phyloP scores from a whole-genome alignment of 2,329 filamentous ascomycete species.

The Ceratocystiopsis sp. region DNA sequence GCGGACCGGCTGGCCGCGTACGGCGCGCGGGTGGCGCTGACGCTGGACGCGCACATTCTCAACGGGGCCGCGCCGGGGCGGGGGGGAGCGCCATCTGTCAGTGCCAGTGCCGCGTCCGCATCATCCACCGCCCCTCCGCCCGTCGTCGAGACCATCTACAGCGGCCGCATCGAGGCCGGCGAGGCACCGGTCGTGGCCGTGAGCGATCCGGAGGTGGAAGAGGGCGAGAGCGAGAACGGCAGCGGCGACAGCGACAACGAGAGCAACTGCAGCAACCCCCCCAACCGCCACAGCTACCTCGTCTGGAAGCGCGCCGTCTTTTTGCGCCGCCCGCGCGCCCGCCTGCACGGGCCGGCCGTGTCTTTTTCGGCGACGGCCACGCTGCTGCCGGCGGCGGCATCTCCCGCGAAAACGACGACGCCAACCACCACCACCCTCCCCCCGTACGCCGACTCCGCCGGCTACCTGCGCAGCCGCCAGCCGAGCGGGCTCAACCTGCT shows the following conservation, averaged over 20 bases:
- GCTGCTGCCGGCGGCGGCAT: conserved; percentile 33
- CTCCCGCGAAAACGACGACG: conserved; percentile 22
- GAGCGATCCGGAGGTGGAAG: conserved; percentile 16
- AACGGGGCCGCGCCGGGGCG: conserved; percentile 35
- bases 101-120: too few relatives aligned
- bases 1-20: conserved; percentile 39
- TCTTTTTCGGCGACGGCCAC: conserved; percentile 47
- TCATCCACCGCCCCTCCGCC: too few relatives aligned
- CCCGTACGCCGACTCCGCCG: neutral
- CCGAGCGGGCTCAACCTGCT: conserved; percentile 62
- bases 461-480: conserved; percentile 52
- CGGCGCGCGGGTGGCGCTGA: conserved; percentile 45
- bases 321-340: conserved; percentile 41
- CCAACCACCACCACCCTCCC: conserved; percentile 18
- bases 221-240: neutral
- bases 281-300: conserved; percentile 28
- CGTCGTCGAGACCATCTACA: conserved; percentile 43
- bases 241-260: conserved; percentile 11
- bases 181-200: conserved; percentile 33
- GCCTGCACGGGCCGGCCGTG: conserved; percentile 48
- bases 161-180: conserved; percentile 30
- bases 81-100: conserved; percentile 21
- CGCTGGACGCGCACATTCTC: conserved; percentile 47
- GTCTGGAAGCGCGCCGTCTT: conserved; percentile 45
- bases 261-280: conserved; percentile 7